Evolutionary conservation across 164 flowering plant genomes (phyloP).

Genomic region (Hamamelis virginiana): DNA sequence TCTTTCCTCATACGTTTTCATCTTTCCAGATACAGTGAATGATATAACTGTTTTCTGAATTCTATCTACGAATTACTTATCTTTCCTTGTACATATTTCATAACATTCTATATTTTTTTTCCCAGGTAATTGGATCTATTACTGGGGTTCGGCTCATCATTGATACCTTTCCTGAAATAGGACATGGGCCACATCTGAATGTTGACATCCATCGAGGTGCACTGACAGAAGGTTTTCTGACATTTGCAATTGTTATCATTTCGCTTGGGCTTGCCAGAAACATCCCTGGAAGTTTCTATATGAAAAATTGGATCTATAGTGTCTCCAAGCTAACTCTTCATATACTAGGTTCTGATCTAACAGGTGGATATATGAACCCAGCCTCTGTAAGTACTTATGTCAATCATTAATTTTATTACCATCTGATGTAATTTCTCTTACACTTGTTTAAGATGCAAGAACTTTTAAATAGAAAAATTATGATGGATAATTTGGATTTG

Average conservation of each 20-base stretch:
- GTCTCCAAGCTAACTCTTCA: constrained; percentile 83
- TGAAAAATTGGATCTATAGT: constrained; percentile 90
- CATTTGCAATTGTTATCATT: constrained; percentile 59
- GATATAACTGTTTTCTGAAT: too few relatives aligned
- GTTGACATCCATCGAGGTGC: constrained; percentile 80
- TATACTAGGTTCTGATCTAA: constrained; percentile 87
- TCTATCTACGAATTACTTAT: too few relatives aligned
- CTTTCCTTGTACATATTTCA: background rate
- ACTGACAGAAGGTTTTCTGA: constrained; percentile 80
- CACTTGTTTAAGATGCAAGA: background rate
- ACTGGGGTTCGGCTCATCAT: constrained; percentile 63
- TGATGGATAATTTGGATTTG: background rate
- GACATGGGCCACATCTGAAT: constrained; percentile 71
- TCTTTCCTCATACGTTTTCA: background rate
- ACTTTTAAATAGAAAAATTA: background rate
- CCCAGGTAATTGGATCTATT: constrained; percentile 75
- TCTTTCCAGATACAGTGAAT: too few relatives aligned
- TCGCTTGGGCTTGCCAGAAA: constrained; percentile 59
- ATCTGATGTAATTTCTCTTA: background rate
- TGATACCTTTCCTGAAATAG: constrained; percentile 59
- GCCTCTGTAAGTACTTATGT: constrained; percentile 71
- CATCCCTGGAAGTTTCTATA: constrained; percentile 59
- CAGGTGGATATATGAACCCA: constrained; percentile 97
- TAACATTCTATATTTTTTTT: background rate
- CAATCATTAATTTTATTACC: background rate